Evolutionary conservation across 306 rosid species (phyloP).

Genomic region (Vicia faba): DNA sequence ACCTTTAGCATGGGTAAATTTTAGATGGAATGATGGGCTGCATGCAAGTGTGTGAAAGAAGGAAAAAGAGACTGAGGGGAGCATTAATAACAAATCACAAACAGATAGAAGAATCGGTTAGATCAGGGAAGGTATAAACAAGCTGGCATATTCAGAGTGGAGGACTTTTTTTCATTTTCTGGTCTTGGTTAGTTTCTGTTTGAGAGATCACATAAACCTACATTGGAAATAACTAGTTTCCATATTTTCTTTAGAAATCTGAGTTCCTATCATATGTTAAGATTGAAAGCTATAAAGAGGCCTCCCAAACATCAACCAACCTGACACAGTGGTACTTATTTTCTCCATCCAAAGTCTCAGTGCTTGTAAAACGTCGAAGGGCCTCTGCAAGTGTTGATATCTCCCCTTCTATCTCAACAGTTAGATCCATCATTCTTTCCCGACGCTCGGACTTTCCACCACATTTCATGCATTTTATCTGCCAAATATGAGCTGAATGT

Average conservation of each 20-base stretch:
- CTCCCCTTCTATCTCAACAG: conserved; percentile 96
- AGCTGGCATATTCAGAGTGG: background rate
- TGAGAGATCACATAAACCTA: background rate
- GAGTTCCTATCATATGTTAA: background rate
- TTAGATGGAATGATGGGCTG: background rate
- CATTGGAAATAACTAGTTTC: background rate
- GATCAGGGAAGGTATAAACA: background rate
- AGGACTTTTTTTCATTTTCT: background rate
- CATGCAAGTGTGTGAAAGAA: background rate
- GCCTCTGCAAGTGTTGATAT: conserved; percentile 83
- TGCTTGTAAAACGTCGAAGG: conserved; percentile 70
- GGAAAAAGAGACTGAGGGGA: background rate
- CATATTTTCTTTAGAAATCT: background rate
- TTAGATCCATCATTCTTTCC: conserved; percentile 95
- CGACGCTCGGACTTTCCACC: conserved; percentile 89
- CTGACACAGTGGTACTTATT: conserved; percentile 93
- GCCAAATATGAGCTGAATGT: conserved; percentile 40
- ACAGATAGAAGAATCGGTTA: conserved; percentile 1
- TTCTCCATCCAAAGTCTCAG: conserved; percentile 91
- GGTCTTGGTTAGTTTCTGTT: background rate
- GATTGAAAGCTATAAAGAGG: conserved; percentile 7
- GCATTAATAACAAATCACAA: background rate
- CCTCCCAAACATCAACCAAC: conserved; percentile 48
- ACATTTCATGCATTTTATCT: conserved; percentile 94
- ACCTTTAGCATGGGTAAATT: background rate